These are phyloP conservation scores for Brassica napus DNA, from an alignment of 345 rosid genomes.

Conservation along the genomic window DNA sequence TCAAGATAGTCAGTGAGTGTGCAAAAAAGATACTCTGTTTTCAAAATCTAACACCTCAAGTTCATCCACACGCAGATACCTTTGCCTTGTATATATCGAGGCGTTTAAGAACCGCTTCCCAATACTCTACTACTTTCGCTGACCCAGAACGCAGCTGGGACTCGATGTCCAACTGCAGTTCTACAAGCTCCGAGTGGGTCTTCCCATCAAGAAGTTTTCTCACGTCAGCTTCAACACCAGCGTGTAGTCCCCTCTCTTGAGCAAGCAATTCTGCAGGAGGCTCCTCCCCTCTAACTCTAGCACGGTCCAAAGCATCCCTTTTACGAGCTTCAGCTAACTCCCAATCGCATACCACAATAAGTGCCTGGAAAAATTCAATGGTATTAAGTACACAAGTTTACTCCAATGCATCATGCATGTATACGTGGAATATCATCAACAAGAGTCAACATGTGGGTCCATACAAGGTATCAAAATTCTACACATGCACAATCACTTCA, in stretches of 20 bases:
- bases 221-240: slow-evolving; percentile 85
- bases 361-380: slow-evolving; percentile 56
- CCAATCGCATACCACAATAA: slow-evolving; percentile 87
- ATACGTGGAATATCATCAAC: background rate
- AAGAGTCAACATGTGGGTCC: slow-evolving; percentile 14
- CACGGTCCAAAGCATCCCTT: slow-evolving; percentile 85
- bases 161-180: slow-evolving; percentile 67
- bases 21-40: background rate
- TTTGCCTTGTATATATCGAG: slow-evolving; percentile 92
- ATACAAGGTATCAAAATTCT: background rate
- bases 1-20: slow-evolving; percentile 27
- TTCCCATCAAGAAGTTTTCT: slow-evolving; percentile 77
- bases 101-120: slow-evolving; percentile 94
- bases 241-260: slow-evolving; percentile 91
- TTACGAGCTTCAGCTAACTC: slow-evolving; percentile 90
- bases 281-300: slow-evolving; percentile 92
- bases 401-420: background rate
- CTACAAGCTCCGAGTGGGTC: slow-evolving; percentile 69
- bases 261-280: slow-evolving; percentile 92
- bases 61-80: slow-evolving; percentile 46
- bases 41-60: background rate
- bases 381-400: slow-evolving; percentile 17
- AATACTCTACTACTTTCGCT: slow-evolving; percentile 94
- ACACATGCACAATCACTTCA: slow-evolving; percentile 12
- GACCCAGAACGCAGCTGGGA: slow-evolving; percentile 82